These are phyloP conservation scores for Pseudohyphozyma bogoriensis DNA, from an alignment of 768 basidiomycete genomes.

Conservation along the genomic window DNA sequence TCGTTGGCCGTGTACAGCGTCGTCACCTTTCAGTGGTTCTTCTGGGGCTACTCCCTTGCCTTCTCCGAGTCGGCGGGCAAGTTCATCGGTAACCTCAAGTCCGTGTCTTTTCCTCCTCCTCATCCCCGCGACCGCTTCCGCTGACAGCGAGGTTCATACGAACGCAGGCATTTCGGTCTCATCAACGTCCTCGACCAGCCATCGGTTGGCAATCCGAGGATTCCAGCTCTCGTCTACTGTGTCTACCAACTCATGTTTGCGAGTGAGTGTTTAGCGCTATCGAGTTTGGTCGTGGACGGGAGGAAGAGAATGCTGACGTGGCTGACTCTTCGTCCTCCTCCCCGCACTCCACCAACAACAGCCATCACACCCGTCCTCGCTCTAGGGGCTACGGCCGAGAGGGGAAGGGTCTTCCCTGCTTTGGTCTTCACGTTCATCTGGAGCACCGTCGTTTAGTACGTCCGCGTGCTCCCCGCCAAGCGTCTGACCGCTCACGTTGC, in stretches of 20 bases:
- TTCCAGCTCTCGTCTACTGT: constrained; percentile 71
- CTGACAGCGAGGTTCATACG: too few relatives aligned
- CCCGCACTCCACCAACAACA: too few relatives aligned
- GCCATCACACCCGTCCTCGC: constrained; percentile 60
- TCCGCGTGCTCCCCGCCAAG: too few relatives aligned
- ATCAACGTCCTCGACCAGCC: constrained; percentile 58
- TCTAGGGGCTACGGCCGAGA: constrained; percentile 60
- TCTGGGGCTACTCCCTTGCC: constrained; percentile 65
- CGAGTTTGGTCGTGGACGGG: too few relatives aligned
- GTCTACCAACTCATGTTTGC: constrained; percentile 47
- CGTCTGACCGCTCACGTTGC: not conserved
- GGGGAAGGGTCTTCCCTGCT: constrained; percentile 62
- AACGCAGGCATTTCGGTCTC: constrained; percentile 69
- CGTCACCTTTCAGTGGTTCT: constrained; percentile 47
- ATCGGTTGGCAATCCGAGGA: constrained; percentile 47
- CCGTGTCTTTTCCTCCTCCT: too few relatives aligned
- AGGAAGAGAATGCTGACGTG: constrained; percentile 71
- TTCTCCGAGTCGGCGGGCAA: constrained; percentile 29
- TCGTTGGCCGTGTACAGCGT: constrained; percentile 34
- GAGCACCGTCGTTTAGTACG: constrained; percentile 54
- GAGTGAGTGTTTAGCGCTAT: too few relatives aligned
- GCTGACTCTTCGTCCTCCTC: too few relatives aligned
- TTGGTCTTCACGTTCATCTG: constrained; percentile 66
- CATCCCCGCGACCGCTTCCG: too few relatives aligned
- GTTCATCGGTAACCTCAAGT: constrained; percentile 79